Evolutionary conservation across 352 stramenopile genomes (phyloP).

Genomic region (Blastocystis sp.): DNA sequence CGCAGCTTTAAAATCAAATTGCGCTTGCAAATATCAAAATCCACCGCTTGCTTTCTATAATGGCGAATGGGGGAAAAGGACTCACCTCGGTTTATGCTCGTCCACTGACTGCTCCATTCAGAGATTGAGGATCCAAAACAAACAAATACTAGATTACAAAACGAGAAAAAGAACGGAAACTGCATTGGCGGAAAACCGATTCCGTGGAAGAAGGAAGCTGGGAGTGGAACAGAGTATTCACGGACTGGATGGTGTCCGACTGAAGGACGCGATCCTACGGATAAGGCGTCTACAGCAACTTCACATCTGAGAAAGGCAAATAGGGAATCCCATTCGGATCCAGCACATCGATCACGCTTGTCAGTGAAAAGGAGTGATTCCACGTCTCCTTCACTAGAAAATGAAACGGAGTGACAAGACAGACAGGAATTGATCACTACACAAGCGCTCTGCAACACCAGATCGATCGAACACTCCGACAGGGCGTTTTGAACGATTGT

Average conservation of each 20-base stretch:
- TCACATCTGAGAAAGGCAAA: not conserved
- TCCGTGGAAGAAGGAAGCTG: too few species aligned
- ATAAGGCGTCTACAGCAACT: too few species aligned
- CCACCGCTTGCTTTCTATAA: not conserved
- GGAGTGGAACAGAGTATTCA: too few species aligned
- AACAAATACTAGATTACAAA: too few species aligned
- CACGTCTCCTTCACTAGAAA: not conserved
- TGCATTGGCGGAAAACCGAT: too few species aligned
- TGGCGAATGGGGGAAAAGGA: too few species aligned
- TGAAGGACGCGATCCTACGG: too few species aligned
- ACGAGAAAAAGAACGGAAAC: too few species aligned
- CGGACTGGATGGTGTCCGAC: too few species aligned
- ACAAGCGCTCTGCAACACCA: not conserved
- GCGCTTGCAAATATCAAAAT: constrained; percentile 13
- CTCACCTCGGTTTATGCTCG: too few species aligned
- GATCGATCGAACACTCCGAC: not conserved
- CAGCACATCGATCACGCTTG: not conserved
- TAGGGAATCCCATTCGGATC: not conserved
- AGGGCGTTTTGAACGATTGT: not conserved
- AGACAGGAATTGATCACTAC: not conserved
- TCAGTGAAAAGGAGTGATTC: not conserved
- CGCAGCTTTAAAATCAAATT: constrained; percentile 42
- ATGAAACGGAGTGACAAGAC: not conserved
- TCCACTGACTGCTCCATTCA: too few species aligned
- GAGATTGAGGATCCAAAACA: too few species aligned